Evolutionary conservation across 352 stramenopile species (phyloP), one percentile per base, ranked within the genome.

Genomic region (Phytophthora foliorum): DNA sequence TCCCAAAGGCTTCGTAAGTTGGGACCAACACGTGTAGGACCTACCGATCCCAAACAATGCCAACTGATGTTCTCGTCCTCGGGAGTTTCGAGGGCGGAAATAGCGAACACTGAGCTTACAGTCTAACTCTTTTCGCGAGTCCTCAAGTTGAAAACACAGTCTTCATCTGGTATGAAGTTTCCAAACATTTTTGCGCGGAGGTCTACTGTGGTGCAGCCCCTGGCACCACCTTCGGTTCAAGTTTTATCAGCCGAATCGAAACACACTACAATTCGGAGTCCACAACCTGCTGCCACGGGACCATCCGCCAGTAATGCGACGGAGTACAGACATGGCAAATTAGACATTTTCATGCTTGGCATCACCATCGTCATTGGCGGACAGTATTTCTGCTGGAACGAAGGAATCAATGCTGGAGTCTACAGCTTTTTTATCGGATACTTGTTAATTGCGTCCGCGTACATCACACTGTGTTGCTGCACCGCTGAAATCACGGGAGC

Each of bases 311-410:
- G 34, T 22, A 53, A 55, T 2, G 11, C 38, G 8, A 19, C 17
- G 11, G 69, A 74, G 34, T 77, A 80, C 55, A 22, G n/a, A 36
- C 54, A 57, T 16, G 32, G 32, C 1, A 72, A 72, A 45, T 7
- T n/a, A 29, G 74, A 81, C 22, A 68, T 81, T 34, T 80, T 49
- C 51, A 41, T 72, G 46, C 44, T 80, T 8, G 72, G 75, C 14
- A 74, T 82, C 25, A 82, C 72, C 0, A 78, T 78, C 29, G 75
- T 82, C n/a, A 76, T 82, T 2, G 72, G 75, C 6, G 75, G 75
- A 1, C 75, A 82, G 41, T 82, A 82, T 63, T 78, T 82, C 48
- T 70, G 66, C 31, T 82, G 75, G 75, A 82, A 82, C 29, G 72
- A 51, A 45, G 75, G 72, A 0, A 50, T 80, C 10, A 45, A 24